Evolutionary conservation across 495 filamentous ascomycete species (phyloP), one percentile per base, ranked within the genome.

Genomic region (Aspergillus sclerotiicarbonarius): DNA sequence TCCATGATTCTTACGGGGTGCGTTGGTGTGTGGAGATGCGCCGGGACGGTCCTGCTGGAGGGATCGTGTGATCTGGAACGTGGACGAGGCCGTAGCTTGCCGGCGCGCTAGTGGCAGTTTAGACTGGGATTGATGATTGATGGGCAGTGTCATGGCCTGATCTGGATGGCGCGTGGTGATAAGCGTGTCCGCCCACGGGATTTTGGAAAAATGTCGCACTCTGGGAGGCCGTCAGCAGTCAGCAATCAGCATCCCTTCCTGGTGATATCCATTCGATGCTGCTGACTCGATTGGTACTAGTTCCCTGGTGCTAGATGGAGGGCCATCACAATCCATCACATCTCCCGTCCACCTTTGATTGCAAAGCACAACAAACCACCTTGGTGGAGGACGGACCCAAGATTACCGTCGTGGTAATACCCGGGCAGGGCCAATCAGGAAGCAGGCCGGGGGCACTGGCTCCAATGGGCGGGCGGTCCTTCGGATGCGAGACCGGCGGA

Each of bases 401-500:
- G 25, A 37, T 37, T 37, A 37, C 33, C 33, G 33, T 9, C 9
- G 33, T 37, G 33, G 48, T 51, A 33, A 31, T 51, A 33, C 48
- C 25, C 8, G 48, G 3, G 4, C 18, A 32, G 8, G 29, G 9
- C 53, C 53, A 55, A 55, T 55, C 15, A 46, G 13, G 35, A 21
- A 12, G 13, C n/a, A 33, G 33, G 13, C 21, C 12, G 6, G 10
- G 29, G 20, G 46, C 46, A 48, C 15, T 21, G 46, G 46, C n/a
- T 25, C 46, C 13, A 7, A 21, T 25, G 43, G 30, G 32, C 39
- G 18, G 8, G 35, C 18, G 19, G 16, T 53, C 21, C 44, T 56
- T 56, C 43, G 43, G 53, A 56, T 49, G 53, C 43, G 43, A 56
- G 54, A 57, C 54, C 33, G 54, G 54, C 33, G 55, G 55, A 51